Percentiles rank a stretch among this genome's conserved stretches.
phyloP scores from a whole-genome alignment of 257 asterid genomes.

The Solanum commersonii region DNA sequence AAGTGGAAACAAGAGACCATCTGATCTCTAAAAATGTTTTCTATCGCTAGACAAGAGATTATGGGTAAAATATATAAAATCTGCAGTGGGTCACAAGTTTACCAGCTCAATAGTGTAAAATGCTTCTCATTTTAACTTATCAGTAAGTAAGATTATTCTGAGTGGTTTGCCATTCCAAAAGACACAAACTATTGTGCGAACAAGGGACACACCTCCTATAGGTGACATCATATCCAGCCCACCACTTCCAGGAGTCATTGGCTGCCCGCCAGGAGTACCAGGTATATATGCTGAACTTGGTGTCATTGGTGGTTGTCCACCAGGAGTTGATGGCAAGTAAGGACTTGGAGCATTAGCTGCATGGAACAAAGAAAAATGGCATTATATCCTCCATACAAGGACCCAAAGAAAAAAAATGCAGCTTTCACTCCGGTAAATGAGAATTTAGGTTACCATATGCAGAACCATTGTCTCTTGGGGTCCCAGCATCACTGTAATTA shows the following conservation, averaged over 20 bases:
- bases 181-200: not conserved
- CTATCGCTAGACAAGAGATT: not conserved
- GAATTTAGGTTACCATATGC: constrained; percentile 54
- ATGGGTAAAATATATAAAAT: not conserved
- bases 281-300: constrained; percentile 96
- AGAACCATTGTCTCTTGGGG: constrained; percentile 74
- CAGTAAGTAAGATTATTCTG: not conserved
- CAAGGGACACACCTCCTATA: constrained; percentile 42
- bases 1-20: not conserved
- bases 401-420: not conserved
- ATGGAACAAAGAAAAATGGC: not conserved
- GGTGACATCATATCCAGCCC: constrained; percentile 97
- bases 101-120: not conserved
- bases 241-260: constrained; percentile 97
- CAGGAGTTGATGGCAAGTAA: constrained; percentile 93
- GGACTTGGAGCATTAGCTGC: constrained; percentile 98
- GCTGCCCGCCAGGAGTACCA: constrained; percentile 98
- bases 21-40: not conserved
- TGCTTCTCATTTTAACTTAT: not conserved
- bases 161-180: not conserved
- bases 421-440: not conserved
- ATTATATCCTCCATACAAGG: not conserved
- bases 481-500: constrained; percentile 68
- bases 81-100: not conserved
- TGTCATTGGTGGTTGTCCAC: constrained; percentile 97